phyloP scores from a whole-genome alignment of 2,329 filamentous ascomycete species.

The Helotiales sp. region DNA sequence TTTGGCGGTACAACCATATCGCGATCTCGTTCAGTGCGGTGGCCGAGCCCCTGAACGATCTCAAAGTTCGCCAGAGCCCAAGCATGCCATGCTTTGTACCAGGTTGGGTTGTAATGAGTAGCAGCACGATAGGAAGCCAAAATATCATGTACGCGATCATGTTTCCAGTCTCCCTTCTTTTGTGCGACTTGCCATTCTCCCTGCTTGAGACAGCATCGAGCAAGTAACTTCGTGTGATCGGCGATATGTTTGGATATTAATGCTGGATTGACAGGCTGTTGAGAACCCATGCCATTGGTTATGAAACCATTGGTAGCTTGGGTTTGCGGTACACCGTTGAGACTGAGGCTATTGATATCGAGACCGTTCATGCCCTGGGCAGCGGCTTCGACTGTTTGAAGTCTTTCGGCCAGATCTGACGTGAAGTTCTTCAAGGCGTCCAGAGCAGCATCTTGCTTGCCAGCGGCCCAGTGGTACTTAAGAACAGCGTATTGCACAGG shows the following conservation, averaged over 20 bases:
- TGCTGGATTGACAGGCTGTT: slow-evolving; percentile 20
- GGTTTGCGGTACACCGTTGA: slow-evolving; percentile 45
- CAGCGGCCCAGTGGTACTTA: slow-evolving; percentile 94
- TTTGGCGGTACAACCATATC: slow-evolving; percentile 59
- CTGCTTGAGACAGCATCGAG: slow-evolving; percentile 94
- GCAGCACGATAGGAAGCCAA: slow-evolving; percentile 89
- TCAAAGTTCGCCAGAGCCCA: slow-evolving; percentile 99
- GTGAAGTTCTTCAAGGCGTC: slow-evolving; percentile 65
- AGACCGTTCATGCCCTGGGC: slow-evolving; percentile 38
- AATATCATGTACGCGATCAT: slow-evolving; percentile 85
- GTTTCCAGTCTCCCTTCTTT: slow-evolving; percentile 87
- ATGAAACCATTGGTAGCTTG: slow-evolving; percentile 22
- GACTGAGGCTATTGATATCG: slow-evolving; percentile 41
- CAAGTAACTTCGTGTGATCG: slow-evolving; percentile 74
- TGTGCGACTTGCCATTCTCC: slow-evolving; percentile 93
- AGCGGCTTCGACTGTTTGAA: slow-evolving; percentile 39
- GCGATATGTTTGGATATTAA: slow-evolving; percentile 52
- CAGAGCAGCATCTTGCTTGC: slow-evolving; percentile 67
- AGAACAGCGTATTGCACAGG: slow-evolving; percentile 95
- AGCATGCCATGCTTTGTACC: slow-evolving; percentile 99
- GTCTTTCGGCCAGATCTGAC: slow-evolving; percentile 56
- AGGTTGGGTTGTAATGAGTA: slow-evolving; percentile 90
- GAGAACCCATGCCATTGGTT: slow-evolving; percentile 48
- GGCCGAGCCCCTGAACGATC: slow-evolving; percentile 79
- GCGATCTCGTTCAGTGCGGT: slow-evolving; percentile 35